Conservation (phyloP, 176 grass and related monocot species). For the Oropetium thomaeum region DNA sequence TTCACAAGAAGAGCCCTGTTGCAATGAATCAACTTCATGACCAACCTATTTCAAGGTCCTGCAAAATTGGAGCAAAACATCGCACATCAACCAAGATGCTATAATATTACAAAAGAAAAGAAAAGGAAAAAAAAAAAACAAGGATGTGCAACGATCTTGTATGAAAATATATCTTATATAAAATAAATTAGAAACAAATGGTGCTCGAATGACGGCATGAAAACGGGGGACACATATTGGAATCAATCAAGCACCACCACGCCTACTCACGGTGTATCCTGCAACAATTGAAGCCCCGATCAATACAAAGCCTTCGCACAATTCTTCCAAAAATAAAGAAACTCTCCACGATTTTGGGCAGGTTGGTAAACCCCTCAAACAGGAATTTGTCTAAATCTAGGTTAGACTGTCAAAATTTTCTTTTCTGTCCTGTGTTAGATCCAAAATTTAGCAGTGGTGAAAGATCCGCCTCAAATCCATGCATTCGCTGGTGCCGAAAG, state of each 20-base stretch:
- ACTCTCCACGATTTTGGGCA: not conserved
- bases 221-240: conserved; percentile 27
- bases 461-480: conserved; percentile 8
- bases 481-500: not conserved
- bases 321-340: conserved; percentile 22
- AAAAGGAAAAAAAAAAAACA: not conserved
- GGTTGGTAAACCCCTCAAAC: not conserved
- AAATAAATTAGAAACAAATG: conserved; percentile 31
- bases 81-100: not conserved
- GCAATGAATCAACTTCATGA: not conserved
- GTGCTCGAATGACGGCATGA: conserved; percentile 39
- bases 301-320: conserved; percentile 25
- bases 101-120: not conserved
- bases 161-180: conserved; percentile 14
- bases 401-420: not conserved
- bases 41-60: conserved; percentile 5
- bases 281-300: conserved; percentile 44
- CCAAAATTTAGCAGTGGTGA: not conserved
- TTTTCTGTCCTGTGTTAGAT: not conserved
- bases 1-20: conserved; percentile 1
- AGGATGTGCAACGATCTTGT: conserved; percentile 4
- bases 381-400: too few relatives aligned
- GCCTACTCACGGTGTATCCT: conserved; percentile 69
- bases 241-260: conserved; percentile 43
- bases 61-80: conserved; percentile 12